These are phyloP conservation scores for Globisporangium nodosum DNA, from an alignment of 352 stramenopile species.

Conservation along the genomic window DNA sequence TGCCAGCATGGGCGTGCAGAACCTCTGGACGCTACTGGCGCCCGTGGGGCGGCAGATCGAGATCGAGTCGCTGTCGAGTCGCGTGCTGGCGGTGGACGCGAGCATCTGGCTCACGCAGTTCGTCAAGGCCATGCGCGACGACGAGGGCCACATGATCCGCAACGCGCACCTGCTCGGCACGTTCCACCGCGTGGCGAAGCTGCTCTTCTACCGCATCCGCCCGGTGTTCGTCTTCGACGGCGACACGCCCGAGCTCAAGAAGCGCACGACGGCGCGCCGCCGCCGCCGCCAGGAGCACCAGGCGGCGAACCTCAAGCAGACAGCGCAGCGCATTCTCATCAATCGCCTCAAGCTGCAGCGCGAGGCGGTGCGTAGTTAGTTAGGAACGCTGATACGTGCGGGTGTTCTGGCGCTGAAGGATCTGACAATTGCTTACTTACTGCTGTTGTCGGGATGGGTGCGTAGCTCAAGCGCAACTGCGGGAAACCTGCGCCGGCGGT, in stretches of 20 bases:
- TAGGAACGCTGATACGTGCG: neutral
- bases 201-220: constrained; percentile 95
- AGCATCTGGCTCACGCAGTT: constrained; percentile 99
- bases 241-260: constrained; percentile 96
- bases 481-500: constrained; percentile 30
- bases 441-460: neutral
- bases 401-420: no score
- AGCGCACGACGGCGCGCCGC: constrained; percentile 63
- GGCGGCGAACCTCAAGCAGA: constrained; percentile 84
- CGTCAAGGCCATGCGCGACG: constrained; percentile 97
- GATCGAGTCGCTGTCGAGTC: constrained; percentile 95
- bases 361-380: constrained; percentile 31
- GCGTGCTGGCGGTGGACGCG: constrained; percentile 97
- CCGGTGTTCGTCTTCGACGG: constrained; percentile 99
- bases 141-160: constrained; percentile 92
- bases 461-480: constrained; percentile 52
- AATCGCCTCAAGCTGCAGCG: constrained; percentile 75
- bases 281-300: constrained; percentile 65
- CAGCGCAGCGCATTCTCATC: constrained; percentile 93
- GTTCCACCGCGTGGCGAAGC: constrained; percentile 91
- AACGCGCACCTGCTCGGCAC: constrained; percentile 95
- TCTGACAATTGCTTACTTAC: neutral
- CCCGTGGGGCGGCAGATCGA: constrained; percentile 95
- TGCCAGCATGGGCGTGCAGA: constrained; percentile 95
- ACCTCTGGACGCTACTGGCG: constrained; percentile 96